These are phyloP conservation scores for Chaetomium strumarium DNA, from an alignment of 2,329 filamentous ascomycete genomes.

Conservation along the genomic window DNA sequence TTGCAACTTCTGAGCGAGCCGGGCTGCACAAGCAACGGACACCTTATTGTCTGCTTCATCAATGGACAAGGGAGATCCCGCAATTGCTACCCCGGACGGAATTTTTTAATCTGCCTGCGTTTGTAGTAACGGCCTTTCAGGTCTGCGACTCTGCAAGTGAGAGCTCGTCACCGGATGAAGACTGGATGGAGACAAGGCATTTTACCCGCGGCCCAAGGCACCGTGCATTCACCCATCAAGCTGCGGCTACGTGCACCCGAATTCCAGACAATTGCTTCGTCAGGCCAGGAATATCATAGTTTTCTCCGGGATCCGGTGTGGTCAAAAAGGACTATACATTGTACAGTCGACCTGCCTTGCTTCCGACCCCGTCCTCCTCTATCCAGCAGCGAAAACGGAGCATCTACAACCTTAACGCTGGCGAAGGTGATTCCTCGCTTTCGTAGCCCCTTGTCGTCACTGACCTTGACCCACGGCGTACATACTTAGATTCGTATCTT, in stretches of 20 bases:
- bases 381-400: constrained; percentile 15
- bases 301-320: constrained; percentile 1
- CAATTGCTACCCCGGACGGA: constrained; percentile 12
- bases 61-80: constrained; percentile 5
- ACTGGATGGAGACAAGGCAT: constrained; percentile 21
- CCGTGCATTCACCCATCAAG: constrained; percentile 26
- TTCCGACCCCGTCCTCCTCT: not conserved
- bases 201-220: constrained; percentile 28
- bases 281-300: constrained; percentile 18
- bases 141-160: constrained; percentile 16
- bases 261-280: constrained; percentile 19
- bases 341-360: not conserved
- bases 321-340: constrained; percentile 1
- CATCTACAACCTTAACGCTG: constrained; percentile 1
- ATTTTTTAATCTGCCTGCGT: constrained; percentile 11
- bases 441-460: not conserved
- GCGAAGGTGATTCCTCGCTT: not conserved
- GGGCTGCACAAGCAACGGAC: constrained; percentile 7
- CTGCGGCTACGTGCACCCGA: constrained; percentile 27
- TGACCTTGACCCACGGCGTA: not conserved
- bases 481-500: constrained; percentile 11
- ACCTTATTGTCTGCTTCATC: constrained; percentile 4
- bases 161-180: constrained; percentile 26
- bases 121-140: constrained; percentile 18
- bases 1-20: not conserved